Conservation (phyloP, 805 yeast genomes). For the Myxozyma vanderwaltii region DNA sequence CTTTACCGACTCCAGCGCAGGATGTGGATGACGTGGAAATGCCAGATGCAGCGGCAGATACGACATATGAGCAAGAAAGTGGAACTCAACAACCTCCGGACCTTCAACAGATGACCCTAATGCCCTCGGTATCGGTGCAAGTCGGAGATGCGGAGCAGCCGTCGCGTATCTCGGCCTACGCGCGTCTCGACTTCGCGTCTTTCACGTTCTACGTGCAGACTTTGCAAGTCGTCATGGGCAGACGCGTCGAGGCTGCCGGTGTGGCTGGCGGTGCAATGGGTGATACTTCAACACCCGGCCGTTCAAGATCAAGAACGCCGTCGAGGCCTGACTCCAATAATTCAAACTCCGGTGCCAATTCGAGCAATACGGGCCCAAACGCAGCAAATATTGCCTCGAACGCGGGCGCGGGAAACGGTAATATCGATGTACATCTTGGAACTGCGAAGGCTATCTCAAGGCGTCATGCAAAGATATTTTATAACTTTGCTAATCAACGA, state of each 20-base stretch:
- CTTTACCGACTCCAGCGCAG: neutral
- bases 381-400: slow-evolving; percentile 37
- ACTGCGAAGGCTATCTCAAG: slow-evolving; percentile 91
- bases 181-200: slow-evolving; percentile 78
- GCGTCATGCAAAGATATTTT: slow-evolving; percentile 92
- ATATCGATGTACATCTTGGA: slow-evolving; percentile 88
- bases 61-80: neutral
- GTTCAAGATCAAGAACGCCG: slow-evolving; percentile 10
- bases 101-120: slow-evolving; percentile 8
- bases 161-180: slow-evolving; percentile 48
- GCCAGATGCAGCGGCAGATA: slow-evolving; percentile 1
- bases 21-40: slow-evolving; percentile 1
- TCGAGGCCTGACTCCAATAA: neutral
- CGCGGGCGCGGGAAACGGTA: slow-evolving; percentile 38
- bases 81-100: slow-evolving; percentile 11
- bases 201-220: slow-evolving; percentile 97
- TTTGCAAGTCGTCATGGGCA: slow-evolving; percentile 88
- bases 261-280: neutral
- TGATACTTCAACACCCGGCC: neutral
- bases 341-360: neutral
- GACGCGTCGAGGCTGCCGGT: slow-evolving; percentile 65
- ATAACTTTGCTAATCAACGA: slow-evolving; percentile 93
- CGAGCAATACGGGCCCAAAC: neutral
- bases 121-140: neutral
- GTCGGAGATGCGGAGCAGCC: slow-evolving; percentile 8